These are phyloP conservation scores for Hordeum marinum DNA, from an alignment of 176 grass and related monocot genomes.

Conservation along the genomic window DNA sequence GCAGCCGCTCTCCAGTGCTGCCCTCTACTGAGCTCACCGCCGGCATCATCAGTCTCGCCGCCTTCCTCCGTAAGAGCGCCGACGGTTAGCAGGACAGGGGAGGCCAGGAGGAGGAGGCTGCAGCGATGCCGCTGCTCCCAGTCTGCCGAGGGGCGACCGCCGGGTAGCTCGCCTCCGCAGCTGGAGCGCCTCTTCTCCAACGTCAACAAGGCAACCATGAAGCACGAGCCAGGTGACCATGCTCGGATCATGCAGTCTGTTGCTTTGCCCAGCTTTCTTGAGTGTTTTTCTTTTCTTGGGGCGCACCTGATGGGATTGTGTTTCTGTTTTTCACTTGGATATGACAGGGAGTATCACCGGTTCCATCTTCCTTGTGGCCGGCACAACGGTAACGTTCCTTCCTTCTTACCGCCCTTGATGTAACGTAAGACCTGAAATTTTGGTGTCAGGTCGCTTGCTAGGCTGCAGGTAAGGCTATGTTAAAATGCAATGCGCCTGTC, in stretches of 20 bases:
- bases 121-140: conserved; percentile 46
- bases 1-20: conserved; percentile 23
- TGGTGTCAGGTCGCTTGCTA: neutral
- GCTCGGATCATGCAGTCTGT: neutral
- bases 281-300: neutral
- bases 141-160: conserved; percentile 30
- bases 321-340: conserved; percentile 22
- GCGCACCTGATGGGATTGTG: neutral
- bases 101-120: neutral
- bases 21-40: conserved; percentile 14
- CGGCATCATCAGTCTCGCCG: neutral
- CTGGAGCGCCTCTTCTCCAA: conserved; percentile 88
- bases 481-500: neutral
- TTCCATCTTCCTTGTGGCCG: conserved; percentile 66
- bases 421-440: neutral
- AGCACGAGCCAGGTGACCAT: conserved; percentile 68
- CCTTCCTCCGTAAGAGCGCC: neutral
- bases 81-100: neutral
- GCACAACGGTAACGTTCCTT: conserved; percentile 66
- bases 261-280: neutral
- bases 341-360: conserved; percentile 72
- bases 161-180: conserved; percentile 24
- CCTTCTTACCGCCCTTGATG: neutral
- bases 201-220: conserved; percentile 81
- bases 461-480: neutral